Evolutionary conservation across 257 asterid genomes (phyloP).

Genomic region (Haberlea rhodopensis): DNA sequence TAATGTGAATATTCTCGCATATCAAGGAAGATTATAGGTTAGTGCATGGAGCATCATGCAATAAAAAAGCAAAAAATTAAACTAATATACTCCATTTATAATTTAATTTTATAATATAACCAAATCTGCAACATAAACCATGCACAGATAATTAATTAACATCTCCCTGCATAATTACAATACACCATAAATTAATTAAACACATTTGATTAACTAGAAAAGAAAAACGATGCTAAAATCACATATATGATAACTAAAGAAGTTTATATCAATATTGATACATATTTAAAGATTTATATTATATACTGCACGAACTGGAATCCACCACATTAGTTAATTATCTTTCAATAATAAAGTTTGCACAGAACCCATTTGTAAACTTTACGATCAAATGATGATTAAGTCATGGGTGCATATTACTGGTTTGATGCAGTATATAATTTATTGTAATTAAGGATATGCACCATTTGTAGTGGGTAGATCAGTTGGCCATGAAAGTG

Average conservation of each 20-base stretch:
- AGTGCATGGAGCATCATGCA: background rate
- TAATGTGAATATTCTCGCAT: slow-evolving; percentile 28
- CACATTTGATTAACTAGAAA: slow-evolving; percentile 27
- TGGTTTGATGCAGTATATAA: background rate
- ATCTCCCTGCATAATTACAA: slow-evolving; percentile 24
- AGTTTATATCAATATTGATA: too few relatives aligned
- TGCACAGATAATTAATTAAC: background rate
- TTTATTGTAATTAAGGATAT: slow-evolving; percentile 32
- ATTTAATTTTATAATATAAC: slow-evolving; percentile 5
- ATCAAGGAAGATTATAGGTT: slow-evolving; percentile 24
- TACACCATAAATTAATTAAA: slow-evolving; percentile 15
- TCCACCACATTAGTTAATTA: background rate
- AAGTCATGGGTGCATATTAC: background rate
- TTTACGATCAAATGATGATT: background rate
- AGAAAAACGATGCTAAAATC: slow-evolving; percentile 22
- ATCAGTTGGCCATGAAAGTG: slow-evolving; percentile 54
- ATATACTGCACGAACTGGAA: background rate
- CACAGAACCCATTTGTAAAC: background rate
- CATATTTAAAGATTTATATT: too few relatives aligned
- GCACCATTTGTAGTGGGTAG: slow-evolving; percentile 57
- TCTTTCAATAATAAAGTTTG: background rate
- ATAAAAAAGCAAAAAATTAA: background rate
- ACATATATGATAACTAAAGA: slow-evolving; percentile 36
- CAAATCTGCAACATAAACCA: background rate
- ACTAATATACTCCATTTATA: background rate